Conservation (phyloP, 2,329 filamentous ascomycete genomes). For the Neoarthrinium moseri region DNA sequence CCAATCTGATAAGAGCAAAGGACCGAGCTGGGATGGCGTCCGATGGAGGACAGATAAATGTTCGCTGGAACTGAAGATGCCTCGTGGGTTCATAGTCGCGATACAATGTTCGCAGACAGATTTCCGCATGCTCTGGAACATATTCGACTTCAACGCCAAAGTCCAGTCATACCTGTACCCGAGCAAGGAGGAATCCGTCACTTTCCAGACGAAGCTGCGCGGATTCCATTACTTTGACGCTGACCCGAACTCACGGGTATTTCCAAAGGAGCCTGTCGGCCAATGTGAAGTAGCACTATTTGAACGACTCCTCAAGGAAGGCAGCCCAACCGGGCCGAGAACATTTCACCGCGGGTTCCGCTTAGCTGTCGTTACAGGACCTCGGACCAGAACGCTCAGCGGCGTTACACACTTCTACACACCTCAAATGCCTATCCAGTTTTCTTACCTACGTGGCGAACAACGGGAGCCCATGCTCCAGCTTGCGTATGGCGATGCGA, state of each 20-base stretch:
- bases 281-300: conserved; percentile 75
- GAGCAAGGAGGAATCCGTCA: conserved; percentile 65
- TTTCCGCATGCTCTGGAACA: conserved; percentile 75
- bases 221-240: conserved; percentile 81
- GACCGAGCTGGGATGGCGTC: conserved; percentile 78
- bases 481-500: conserved; percentile 66
- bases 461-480: conserved; percentile 68
- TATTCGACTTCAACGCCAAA: conserved; percentile 81
- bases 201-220: conserved; percentile 68
- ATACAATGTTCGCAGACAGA: conserved; percentile 74
- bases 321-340: conserved; percentile 70
- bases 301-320: conserved; percentile 66
- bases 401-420: conserved; percentile 70
- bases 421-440: conserved; percentile 68
- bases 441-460: conserved; percentile 73
- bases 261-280: conserved; percentile 72
- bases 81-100: conserved; percentile 72
- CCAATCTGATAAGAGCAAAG: conserved; percentile 64
- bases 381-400: conserved; percentile 74
- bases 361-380: conserved; percentile 73
- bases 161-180: conserved; percentile 71
- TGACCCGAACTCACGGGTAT: conserved; percentile 65
- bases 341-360: conserved; percentile 78
- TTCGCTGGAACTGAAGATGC: conserved; percentile 67
- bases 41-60: conserved; percentile 71